Base-by-base conservation (phyloP, 495 filamentous ascomycete genomes). In the Talaromyces borbonicus region DNA sequence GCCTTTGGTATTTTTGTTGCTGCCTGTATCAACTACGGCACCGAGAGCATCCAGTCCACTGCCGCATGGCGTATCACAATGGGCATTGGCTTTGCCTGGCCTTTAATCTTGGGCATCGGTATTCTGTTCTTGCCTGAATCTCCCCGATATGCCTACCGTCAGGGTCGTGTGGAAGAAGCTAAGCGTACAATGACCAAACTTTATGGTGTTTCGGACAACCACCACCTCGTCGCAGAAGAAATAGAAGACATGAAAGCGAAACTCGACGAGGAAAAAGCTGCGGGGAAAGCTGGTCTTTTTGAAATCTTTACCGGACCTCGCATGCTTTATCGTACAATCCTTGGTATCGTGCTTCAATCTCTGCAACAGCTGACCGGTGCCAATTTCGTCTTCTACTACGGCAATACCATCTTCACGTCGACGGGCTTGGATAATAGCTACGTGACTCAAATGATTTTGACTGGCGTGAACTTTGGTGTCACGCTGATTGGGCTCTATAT, bases 331-430 rank as follows among this genome's bases (percentile, higher is more conserved):
- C 77, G 86, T 46, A 82, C 79, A 1, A 19, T 78, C 15, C 69
- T 90, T 1, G 86, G 84, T 23, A 74, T 88, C 26, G 63, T 71
- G 24, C 68, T 92, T 5, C 85, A 89, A 61, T 77, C 79, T 8
- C 71, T 84, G 24, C 83, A 87, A 54, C 85, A 86, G 59, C 66
- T 84, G 11, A 81, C 80, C 26, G 80, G 81, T 41, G 83, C 79
- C 48, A 88, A 87, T 62, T 89, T 84, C 68, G 81, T 86, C 64
- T 87, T 89, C 68, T 87, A 87, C 66, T 89, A 85, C 59, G 83
- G 84, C 37, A 84, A 83, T 51, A 76, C 68, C 42, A 80, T 84
- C 63, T 90, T 90, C 66, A 52, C 66, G 19, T 75, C 80, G 26
- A 78, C 82, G 2, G 84, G 82, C 57, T 66, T 89, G 29, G 67